Conservation (phyloP, 352 stramenopile species). For the Ophiocytium majus region DNA sequence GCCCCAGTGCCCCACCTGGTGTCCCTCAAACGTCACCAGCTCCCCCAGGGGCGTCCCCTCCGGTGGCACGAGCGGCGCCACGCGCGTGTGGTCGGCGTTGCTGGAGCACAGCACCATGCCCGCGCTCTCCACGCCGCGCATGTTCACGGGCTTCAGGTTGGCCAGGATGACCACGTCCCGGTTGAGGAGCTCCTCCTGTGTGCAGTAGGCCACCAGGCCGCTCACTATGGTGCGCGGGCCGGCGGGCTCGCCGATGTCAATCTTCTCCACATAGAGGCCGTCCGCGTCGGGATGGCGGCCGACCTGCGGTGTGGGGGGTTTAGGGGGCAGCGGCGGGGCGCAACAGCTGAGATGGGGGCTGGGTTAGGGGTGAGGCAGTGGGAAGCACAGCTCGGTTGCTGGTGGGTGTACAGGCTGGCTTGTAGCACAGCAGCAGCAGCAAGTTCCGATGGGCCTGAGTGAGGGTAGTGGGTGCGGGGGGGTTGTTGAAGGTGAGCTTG, state of each 20-base stretch:
- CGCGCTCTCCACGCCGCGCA: slow-evolving; percentile 56
- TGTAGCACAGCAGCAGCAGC: no score
- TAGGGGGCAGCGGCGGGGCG: no score
- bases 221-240: slow-evolving; percentile 59
- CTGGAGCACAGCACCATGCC: slow-evolving; percentile 61
- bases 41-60: slow-evolving; percentile 51
- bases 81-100: slow-evolving; percentile 59
- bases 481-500: no score
- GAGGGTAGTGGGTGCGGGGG: no score
- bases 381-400: no score
- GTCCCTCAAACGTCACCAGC: slow-evolving; percentile 60
- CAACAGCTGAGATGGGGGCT: no score
- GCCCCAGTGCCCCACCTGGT: no score
- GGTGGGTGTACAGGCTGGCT: no score
- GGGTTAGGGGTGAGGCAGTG: no score
- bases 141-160: slow-evolving; percentile 58
- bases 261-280: slow-evolving; percentile 60
- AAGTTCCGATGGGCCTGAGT: no score
- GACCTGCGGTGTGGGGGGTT: slow-evolving; percentile 42
- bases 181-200: slow-evolving; percentile 56
- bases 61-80: slow-evolving; percentile 57
- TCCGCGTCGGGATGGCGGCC: slow-evolving; percentile 59
- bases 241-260: slow-evolving; percentile 53
- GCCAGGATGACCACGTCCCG: slow-evolving; percentile 58
- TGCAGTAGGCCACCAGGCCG: slow-evolving; percentile 56